A percentile compares a stretch with the other conserved stretches of the same genome.
Evolutionary conservation across 495 filamentous ascomycete genomes (phyloP).

Genomic region (Bombardia bombarda): DNA sequence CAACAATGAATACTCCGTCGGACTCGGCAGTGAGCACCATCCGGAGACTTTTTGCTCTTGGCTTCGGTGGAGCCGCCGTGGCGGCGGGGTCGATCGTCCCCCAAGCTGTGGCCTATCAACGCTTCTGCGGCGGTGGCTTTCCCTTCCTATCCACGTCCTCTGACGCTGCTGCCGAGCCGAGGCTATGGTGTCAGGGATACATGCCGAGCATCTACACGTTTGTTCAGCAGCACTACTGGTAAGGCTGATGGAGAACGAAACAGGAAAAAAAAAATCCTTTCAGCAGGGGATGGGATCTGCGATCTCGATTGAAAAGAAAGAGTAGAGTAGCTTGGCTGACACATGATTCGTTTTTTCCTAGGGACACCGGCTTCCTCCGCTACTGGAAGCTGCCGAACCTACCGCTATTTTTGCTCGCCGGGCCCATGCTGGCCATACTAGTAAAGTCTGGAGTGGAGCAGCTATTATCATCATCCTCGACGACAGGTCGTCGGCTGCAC

Average conservation of each 20-base stretch:
- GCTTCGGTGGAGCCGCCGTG: slow-evolving; percentile 58
- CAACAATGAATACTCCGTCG: too few species aligned
- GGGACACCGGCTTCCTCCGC: slow-evolving; percentile 77
- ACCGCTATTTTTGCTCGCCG: slow-evolving; percentile 78
- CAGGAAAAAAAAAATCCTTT: too few species aligned
- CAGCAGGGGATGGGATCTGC: too few species aligned
- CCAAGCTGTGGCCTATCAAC: slow-evolving; percentile 65
- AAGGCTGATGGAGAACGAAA: slow-evolving; percentile 22
- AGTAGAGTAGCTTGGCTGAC: too few species aligned
- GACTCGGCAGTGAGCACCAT: slow-evolving; percentile 18
- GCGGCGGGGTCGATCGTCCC: slow-evolving; percentile 60
- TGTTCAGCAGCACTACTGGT: slow-evolving; percentile 90
- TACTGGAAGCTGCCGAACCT: slow-evolving; percentile 88
- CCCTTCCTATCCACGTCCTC: too few species aligned
- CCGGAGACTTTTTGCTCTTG: slow-evolving; percentile 45
- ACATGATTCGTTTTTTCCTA: too few species aligned
- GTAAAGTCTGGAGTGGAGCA: slow-evolving; percentile 49
- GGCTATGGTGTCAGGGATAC: slow-evolving; percentile 68
- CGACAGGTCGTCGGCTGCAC: background rate
- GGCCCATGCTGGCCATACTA: slow-evolving; percentile 69
- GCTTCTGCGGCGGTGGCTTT: slow-evolving; percentile 49
- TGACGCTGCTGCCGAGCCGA: slow-evolving; percentile 27
- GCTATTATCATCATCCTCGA: slow-evolving; percentile 11
- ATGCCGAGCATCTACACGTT: slow-evolving; percentile 85
- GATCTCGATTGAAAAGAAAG: slow-evolving; percentile 1